A percentile compares a stretch with the other conserved stretches of the same genome.
phyloP scores from a whole-genome alignment of 1,284 basidiomycete genomes.

The Tausonia pullulans region DNA sequence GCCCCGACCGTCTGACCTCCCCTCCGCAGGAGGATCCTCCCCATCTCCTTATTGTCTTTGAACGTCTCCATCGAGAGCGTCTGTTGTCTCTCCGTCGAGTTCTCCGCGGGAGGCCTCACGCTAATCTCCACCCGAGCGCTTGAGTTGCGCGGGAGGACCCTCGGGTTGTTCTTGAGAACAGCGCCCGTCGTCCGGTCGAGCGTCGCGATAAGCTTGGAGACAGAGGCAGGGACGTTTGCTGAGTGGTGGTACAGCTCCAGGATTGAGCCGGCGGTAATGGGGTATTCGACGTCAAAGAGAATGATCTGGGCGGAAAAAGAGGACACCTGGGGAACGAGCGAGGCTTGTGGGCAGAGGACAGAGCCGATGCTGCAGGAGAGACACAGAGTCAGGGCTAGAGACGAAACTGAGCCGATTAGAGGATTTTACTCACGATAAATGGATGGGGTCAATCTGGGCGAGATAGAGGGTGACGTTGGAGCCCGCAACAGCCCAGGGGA shows the following conservation, averaged over 20 bases:
- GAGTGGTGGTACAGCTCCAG: conserved; percentile 94
- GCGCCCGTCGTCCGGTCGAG: conserved; percentile 68
- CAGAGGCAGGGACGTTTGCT: conserved; percentile 75
- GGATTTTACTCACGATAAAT: conserved; percentile 43
- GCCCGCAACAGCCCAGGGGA: conserved; percentile 83
- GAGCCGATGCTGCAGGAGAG: conserved; percentile 55
- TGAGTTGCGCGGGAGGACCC: conserved; percentile 72
- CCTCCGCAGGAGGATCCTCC: conserved; percentile 71
- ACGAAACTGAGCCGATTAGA: neutral
- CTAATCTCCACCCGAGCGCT: conserved; percentile 80
- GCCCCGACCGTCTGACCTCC: conserved; percentile 91
- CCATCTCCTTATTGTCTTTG: conserved; percentile 90
- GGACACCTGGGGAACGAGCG: conserved; percentile 61
- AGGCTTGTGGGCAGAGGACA: conserved; percentile 66
- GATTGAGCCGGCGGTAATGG: conserved; percentile 76
- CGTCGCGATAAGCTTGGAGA: conserved; percentile 64
- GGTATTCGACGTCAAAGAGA: conserved; percentile 82
- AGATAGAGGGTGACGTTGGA: conserved; percentile 79
- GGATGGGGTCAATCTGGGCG: conserved; percentile 70
- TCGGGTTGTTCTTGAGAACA: conserved; percentile 65
- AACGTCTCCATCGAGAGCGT: conserved; percentile 62
- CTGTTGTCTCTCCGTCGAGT: conserved; percentile 39
- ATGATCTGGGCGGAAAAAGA: conserved; percentile 78
- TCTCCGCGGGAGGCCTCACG: conserved; percentile 44
- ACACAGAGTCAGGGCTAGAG: neutral